Conservation (phyloP, 2,329 filamentous ascomycete species). For the Sclerotinia glacialis region DNA sequence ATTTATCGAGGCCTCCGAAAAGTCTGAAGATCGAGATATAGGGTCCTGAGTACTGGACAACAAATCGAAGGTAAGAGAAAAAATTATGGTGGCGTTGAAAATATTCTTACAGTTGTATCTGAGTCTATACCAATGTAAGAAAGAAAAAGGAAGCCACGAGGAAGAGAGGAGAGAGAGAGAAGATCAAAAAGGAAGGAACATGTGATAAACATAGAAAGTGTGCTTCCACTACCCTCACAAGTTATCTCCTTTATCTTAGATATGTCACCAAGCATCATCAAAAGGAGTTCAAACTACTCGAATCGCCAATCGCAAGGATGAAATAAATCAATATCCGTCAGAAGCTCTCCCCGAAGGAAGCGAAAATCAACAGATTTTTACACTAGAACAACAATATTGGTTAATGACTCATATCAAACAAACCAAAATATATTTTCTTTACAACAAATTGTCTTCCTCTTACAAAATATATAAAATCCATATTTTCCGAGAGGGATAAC, state of each 20-base stretch:
- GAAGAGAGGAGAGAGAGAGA: neutral
- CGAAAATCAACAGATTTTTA: conserved; percentile 2
- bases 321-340: no score
- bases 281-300: neutral
- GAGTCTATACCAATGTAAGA: neutral
- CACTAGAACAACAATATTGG: neutral
- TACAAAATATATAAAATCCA: neutral
- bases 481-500: neutral
- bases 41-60: neutral
- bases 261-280: neutral
- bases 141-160: neutral
- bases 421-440: neutral
- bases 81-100: neutral
- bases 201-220: conserved; percentile 23
- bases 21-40: neutral
- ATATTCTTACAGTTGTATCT: neutral
- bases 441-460: neutral
- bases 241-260: neutral
- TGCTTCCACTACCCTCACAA: neutral
- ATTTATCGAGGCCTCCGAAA: neutral
- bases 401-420: neutral
- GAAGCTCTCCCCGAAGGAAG: neutral
- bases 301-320: neutral
- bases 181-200: neutral
- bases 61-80: neutral